Evolutionary conservation across 345 rosid genomes (phyloP), one percentile per base, ranked within the genome.

Genomic region (Eucalyptus regnans): DNA sequence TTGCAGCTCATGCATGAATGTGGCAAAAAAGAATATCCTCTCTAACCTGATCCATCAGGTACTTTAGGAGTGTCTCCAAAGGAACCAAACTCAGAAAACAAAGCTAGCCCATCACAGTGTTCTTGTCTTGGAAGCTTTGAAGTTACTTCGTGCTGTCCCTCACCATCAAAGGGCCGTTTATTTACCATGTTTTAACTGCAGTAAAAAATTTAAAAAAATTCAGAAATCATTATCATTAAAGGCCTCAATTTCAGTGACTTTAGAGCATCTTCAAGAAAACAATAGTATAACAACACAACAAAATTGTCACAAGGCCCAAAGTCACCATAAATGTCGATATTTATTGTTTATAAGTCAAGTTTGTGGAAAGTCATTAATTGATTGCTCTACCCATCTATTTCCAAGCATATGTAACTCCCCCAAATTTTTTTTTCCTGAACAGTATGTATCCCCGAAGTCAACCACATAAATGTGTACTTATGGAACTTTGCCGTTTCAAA

Each of bases 121-220:
- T 91, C 86, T 66, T 89, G 92, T 90, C 94, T 90, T 76, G 89
- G 87, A 68, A 91, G 93, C 93, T 94, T 95, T 87, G 88, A 88
- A 86, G 93, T 83, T 80, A 90, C 87, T 80, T 91, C 91, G 51
- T 87, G 90, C 6, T 86, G 56, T 66, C 91, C 94, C 88, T 93
- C 93, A 66, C 91, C 89, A 29, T 88, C 88, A 89, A 93, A 94
- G 86, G 91, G 93, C 50, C 96, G 90, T 87, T 95, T 95, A 60
- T 92, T 87, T 66, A 91, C 92, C 96, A 94, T 95, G 49, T 56
- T 88, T 37, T 41, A 87, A 71, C 86, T 43, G 87, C 90, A 48
- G 88, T 33, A 56, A 22, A 33, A 54, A 12, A 1, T 86, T 60
- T 6, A 1, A 52, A 60, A 51, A 52, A 9, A 6, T 20, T 86